Evolutionary conservation across 129 eudicot genomes (phyloP).

Genomic region (Daucus carota): DNA sequence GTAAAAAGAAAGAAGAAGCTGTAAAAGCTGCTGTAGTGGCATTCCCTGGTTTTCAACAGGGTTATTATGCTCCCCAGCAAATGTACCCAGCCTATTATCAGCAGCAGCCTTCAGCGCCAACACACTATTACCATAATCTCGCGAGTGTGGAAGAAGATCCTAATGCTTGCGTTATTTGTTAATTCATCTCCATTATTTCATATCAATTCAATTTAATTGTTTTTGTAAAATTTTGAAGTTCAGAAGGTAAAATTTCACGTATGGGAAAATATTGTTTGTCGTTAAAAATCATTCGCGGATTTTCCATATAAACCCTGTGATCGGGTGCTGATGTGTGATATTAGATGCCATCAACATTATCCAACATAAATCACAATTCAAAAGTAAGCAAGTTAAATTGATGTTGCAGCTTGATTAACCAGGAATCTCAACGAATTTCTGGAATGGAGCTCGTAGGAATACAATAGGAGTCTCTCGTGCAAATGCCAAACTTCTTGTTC

Average conservation of each 20-base stretch:
- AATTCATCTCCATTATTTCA: not conserved
- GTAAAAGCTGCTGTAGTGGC: not conserved
- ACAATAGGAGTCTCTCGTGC: too few species aligned
- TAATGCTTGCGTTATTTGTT: conserved; percentile 58
- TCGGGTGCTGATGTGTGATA: not conserved
- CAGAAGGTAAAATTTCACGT: not conserved
- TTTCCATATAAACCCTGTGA: not conserved
- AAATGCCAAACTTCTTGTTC: too few species aligned
- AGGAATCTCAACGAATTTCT: too few species aligned
- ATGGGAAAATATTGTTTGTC: not conserved
- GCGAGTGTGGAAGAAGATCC: conserved; percentile 62
- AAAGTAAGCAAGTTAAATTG: not conserved
- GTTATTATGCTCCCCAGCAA: not conserved
- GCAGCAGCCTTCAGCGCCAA: conserved; percentile 23
- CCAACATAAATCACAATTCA: not conserved
- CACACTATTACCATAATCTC: conserved; percentile 9
- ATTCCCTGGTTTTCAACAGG: conserved; percentile 1
- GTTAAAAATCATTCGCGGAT: not conserved
- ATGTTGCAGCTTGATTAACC: too few species aligned
- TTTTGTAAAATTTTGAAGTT: not conserved
- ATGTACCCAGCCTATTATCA: conserved; percentile 6
- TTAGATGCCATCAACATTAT: not conserved
- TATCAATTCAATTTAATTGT: not conserved
- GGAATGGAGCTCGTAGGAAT: too few species aligned
- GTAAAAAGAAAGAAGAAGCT: conserved; percentile 15